A percentile compares a stretch with the other conserved stretches of the same genome.
Evolutionary conservation across 805 yeast genomes (phyloP).

Genomic region (Wickerhamiella kurtzmanii): DNA sequence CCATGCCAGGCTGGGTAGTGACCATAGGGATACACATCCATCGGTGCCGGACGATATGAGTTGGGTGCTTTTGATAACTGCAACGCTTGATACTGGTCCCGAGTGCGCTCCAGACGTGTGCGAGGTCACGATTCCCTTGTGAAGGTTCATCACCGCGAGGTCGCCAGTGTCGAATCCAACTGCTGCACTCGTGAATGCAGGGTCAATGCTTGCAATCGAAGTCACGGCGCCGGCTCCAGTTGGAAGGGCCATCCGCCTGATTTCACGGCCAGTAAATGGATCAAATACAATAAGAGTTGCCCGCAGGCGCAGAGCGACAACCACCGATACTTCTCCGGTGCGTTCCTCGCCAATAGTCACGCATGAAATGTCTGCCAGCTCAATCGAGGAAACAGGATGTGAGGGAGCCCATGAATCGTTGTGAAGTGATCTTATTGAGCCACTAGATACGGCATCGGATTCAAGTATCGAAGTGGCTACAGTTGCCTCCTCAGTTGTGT

Average conservation of each 20-base stretch:
- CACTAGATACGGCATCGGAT: too few species aligned
- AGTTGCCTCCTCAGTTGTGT: too few species aligned
- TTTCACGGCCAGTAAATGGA: conserved; percentile 15
- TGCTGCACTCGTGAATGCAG: background rate
- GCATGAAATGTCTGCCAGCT: background rate
- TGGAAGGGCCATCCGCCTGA: conserved; percentile 7
- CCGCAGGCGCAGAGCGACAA: background rate
- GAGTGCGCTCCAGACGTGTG: conserved; percentile 18
- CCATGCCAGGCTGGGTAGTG: conserved; percentile 17
- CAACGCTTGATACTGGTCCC: conserved; percentile 12
- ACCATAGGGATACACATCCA: conserved; percentile 21
- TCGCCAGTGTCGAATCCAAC: conserved; percentile 17
- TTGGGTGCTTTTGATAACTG: background rate
- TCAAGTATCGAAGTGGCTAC: too few species aligned
- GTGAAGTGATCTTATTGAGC: too few species aligned
- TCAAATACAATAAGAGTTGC: conserved; percentile 8
- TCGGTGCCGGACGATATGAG: conserved; percentile 18
- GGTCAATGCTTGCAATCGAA: background rate
- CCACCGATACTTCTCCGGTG: background rate
- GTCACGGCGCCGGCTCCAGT: background rate
- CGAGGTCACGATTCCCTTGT: conserved; percentile 14
- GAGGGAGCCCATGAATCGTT: too few species aligned
- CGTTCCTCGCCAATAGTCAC: background rate
- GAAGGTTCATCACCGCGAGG: conserved; percentile 13
- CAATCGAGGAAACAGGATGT: too few species aligned